Evolutionary conservation across 768 basidiomycete genomes (phyloP).

Genomic region (Leccinum disarticulatum): DNA sequence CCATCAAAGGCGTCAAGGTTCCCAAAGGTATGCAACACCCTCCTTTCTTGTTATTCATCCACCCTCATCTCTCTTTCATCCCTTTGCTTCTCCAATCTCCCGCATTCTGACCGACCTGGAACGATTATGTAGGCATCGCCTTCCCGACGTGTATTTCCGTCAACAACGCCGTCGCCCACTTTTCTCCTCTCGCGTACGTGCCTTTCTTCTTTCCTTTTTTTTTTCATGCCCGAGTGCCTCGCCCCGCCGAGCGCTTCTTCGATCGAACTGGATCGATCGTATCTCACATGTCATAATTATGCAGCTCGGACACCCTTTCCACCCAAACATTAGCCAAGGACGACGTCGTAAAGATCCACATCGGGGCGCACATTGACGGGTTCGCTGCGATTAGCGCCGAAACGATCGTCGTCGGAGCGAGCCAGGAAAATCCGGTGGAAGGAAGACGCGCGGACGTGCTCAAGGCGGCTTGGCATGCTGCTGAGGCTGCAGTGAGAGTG

Average conservation of each 20-base stretch:
- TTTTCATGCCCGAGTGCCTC: neutral
- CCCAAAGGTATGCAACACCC: conserved; percentile 66
- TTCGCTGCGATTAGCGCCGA: conserved; percentile 93
- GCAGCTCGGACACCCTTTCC: conserved; percentile 73
- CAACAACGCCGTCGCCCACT: conserved; percentile 95
- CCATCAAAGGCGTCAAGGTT: conserved; percentile 84
- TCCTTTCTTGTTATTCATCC: neutral
- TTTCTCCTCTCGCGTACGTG: conserved; percentile 90
- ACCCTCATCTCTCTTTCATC: neutral
- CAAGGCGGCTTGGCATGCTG: conserved; percentile 91
- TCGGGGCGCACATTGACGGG: conserved; percentile 98
- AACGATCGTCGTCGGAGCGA: conserved; percentile 86
- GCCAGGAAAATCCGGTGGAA: conserved; percentile 68
- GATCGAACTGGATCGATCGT: conserved; percentile 30
- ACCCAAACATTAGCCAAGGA: conserved; percentile 69
- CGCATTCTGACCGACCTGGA: conserved; percentile 8
- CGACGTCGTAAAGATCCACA: conserved; percentile 94
- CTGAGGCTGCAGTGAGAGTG: conserved; percentile 88
- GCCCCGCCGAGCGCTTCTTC: neutral
- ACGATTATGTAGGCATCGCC: conserved; percentile 64
- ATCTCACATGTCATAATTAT: neutral
- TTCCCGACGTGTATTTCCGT: conserved; percentile 95
- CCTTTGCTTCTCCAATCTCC: neutral
- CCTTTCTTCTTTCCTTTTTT: neutral
- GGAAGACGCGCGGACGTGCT: conserved; percentile 89